A percentile compares a stretch with the other conserved stretches of the same genome.
Conservation (phyloP, 2,329 filamentous ascomycete species). For the Pseudomassariella vexata region DNA sequence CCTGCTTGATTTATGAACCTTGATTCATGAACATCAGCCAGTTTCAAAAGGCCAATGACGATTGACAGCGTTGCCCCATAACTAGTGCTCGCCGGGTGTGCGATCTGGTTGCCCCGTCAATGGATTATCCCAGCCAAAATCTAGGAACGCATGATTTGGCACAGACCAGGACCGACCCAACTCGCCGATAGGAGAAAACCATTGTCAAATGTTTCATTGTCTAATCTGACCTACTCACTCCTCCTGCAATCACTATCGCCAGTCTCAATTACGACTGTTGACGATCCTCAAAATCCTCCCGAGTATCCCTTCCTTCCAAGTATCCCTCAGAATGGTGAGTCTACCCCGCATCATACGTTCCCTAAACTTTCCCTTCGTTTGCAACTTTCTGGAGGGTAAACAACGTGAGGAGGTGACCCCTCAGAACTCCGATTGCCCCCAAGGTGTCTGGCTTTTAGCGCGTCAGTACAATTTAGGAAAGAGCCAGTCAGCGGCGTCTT, state of each 20-base stretch:
- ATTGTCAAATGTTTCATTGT: constrained; percentile 9
- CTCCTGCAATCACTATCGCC: constrained; percentile 20
- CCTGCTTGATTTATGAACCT: no score
- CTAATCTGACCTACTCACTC: constrained; percentile 13
- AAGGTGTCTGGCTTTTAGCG: constrained; percentile 20
- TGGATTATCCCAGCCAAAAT: constrained; percentile 5
- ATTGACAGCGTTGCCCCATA: no score
- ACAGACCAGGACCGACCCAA: constrained; percentile 11
- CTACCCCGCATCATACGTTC: not conserved
- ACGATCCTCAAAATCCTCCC: constrained; percentile 1
- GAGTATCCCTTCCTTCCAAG: not conserved
- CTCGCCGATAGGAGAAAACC: constrained; percentile 1
- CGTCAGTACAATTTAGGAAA: constrained; percentile 12
- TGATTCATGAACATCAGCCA: no score
- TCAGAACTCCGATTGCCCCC: constrained; percentile 1
- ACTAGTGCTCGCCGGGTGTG: constrained; percentile 6
- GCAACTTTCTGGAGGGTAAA: constrained; percentile 2
- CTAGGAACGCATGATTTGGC: constrained; percentile 11
- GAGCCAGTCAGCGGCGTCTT: constrained; percentile 16
- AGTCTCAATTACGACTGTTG: constrained; percentile 11
- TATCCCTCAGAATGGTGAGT: constrained; percentile 22
- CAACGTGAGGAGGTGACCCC: constrained; percentile 1
- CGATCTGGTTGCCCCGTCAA: constrained; percentile 22
- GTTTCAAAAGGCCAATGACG: no score
- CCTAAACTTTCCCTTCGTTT: not conserved